phyloP scores from a whole-genome alignment of 208 protist species.

The Trypanosoma scelopori region DNA sequence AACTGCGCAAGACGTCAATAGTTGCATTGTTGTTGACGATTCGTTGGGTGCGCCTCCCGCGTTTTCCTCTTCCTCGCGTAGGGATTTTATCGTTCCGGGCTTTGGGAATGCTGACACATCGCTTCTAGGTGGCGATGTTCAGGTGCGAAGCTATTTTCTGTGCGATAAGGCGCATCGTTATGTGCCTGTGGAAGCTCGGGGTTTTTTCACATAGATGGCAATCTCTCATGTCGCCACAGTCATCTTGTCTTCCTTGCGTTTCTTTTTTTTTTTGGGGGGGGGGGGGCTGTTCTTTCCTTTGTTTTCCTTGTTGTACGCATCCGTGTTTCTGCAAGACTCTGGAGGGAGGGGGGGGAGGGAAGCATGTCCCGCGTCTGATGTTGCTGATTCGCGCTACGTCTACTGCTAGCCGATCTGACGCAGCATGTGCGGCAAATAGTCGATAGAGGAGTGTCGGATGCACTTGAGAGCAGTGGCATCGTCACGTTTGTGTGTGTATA shows the following conservation, averaged over 20 bases:
- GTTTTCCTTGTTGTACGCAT: conserved; percentile 10
- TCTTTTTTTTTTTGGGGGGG: conserved; percentile 15
- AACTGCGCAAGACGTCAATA: conserved; percentile 4
- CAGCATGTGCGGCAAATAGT: too few species aligned
- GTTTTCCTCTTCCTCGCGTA: background rate
- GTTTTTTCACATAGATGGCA: conserved; percentile 39
- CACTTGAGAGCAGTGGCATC: too few species aligned
- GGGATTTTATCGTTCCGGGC: conserved; percentile 2
- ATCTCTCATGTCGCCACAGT: background rate
- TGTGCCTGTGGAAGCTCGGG: conserved; percentile 40
- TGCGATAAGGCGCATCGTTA: conserved; percentile 45
- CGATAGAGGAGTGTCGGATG: too few species aligned
- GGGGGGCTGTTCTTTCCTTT: background rate
- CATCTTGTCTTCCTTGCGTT: background rate
- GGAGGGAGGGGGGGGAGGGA: too few species aligned
- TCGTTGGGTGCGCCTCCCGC: background rate
- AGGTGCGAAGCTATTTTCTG: conserved; percentile 55
- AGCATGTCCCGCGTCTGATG: too few species aligned
- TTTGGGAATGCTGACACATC: background rate
- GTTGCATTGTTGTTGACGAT: conserved; percentile 14
- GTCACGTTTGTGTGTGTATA: too few species aligned
- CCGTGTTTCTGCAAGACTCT: too few species aligned
- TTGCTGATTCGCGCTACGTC: too few species aligned
- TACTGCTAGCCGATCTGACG: too few species aligned
- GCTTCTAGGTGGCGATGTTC: conserved; percentile 26